These are phyloP conservation scores for Rhododendron mucronatum DNA, from an alignment of 148 eudicot species.

Conservation along the genomic window DNA sequence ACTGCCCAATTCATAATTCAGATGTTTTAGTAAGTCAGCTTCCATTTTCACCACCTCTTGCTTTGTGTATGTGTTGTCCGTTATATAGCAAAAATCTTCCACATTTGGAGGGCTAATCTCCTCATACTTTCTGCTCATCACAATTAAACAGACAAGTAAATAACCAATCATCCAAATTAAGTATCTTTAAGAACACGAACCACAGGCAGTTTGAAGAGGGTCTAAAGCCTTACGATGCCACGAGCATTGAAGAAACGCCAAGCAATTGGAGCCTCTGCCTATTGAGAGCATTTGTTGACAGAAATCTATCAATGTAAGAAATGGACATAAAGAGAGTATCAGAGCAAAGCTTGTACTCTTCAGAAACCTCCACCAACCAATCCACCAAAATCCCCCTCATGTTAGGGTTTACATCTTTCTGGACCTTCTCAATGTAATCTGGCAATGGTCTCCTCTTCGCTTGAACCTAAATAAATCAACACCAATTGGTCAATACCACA, in stretches of 20 bases:
- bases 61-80: conserved; percentile 80
- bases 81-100: conserved; percentile 71
- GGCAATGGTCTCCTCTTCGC: conserved; percentile 64
- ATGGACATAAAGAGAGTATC: conserved; percentile 68
- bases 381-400: conserved; percentile 90
- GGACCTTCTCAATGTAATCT: conserved; percentile 63
- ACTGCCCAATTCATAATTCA: conserved; percentile 65
- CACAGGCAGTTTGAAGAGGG: not conserved
- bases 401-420: conserved; percentile 76
- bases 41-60: conserved; percentile 86
- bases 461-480: conserved; percentile 42
- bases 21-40: conserved; percentile 63
- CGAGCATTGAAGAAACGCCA: conserved; percentile 89
- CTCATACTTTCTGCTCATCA: conserved; percentile 64
- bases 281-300: conserved; percentile 54
- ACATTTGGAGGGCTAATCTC: conserved; percentile 78
- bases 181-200: not conserved
- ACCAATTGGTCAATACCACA: not conserved
- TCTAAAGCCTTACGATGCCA: conserved; percentile 74
- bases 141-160: not conserved
- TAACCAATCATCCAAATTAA: not conserved
- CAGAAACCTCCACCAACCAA: conserved; percentile 95
- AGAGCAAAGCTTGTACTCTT: conserved; percentile 80
- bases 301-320: conserved; percentile 69
- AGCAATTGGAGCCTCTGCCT: conserved; percentile 80